A percentile compares a stretch with the other conserved stretches of the same genome.
Evolutionary conservation across 2,329 filamentous ascomycete species (phyloP).

Genomic region (Verticillium tricorpus): DNA sequence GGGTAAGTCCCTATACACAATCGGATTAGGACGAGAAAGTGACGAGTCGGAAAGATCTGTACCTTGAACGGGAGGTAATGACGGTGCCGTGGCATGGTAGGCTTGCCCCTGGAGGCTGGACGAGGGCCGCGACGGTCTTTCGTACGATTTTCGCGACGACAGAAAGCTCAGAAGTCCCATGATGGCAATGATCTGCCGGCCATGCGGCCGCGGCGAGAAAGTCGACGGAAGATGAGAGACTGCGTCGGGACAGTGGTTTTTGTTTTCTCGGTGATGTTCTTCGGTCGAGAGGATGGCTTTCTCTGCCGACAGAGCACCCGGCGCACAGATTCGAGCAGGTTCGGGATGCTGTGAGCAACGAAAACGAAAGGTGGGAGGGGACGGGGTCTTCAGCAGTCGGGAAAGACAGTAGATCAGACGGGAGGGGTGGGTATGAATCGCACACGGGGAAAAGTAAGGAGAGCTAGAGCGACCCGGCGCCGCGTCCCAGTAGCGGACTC

Average conservation of each 20-base stretch:
- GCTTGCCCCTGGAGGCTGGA: slow-evolving; percentile 26
- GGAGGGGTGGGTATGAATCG: neutral
- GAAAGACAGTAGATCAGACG: neutral
- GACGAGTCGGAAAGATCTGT: slow-evolving; percentile 7
- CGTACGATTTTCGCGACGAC: slow-evolving; percentile 20
- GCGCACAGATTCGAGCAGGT: neutral
- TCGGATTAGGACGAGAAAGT: neutral
- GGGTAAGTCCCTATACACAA: slow-evolving; percentile 30
- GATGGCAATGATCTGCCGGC: slow-evolving; percentile 9
- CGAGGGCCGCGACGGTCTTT: slow-evolving; percentile 8
- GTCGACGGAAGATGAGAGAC: slow-evolving; percentile 1
- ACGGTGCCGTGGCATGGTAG: slow-evolving; percentile 31
- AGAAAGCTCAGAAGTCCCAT: slow-evolving; percentile 32
- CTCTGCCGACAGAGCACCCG: neutral
- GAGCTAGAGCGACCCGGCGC: neutral
- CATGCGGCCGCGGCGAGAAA: slow-evolving; percentile 3
- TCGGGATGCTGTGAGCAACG: neutral
- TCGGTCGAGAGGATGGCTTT: neutral
- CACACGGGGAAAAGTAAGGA: neutral
- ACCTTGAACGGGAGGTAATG: slow-evolving; percentile 31
- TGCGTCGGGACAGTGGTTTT: neutral
- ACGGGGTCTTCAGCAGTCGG: neutral
- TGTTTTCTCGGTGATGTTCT: neutral
- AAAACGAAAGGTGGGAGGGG: neutral
- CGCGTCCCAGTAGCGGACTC: neutral